Evolutionary conservation across 805 yeast genomes (phyloP).

Genomic region (Yarrowia sp.): DNA sequence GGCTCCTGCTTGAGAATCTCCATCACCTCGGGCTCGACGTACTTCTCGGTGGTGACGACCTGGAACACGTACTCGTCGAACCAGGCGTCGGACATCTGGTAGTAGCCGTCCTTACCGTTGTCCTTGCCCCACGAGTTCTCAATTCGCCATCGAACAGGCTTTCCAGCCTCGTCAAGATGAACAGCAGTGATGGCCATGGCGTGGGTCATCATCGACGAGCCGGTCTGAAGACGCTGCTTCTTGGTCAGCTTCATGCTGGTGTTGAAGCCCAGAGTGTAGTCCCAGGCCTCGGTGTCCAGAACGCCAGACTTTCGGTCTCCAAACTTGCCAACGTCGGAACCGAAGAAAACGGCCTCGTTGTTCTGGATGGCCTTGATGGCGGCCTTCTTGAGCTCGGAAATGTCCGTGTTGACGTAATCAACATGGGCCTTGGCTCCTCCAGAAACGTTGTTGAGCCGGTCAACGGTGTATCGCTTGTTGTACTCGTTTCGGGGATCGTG

Average conservation of each 20-base stretch:
- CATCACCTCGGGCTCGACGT: constrained; percentile 43
- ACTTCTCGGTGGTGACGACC: constrained; percentile 57
- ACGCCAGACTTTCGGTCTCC: constrained; percentile 61
- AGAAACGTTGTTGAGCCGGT: constrained; percentile 71
- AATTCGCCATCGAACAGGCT: constrained; percentile 66
- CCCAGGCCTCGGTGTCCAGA: constrained; percentile 69
- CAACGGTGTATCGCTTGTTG: constrained; percentile 62
- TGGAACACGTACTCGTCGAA: constrained; percentile 73
- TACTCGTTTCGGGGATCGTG: constrained; percentile 79
- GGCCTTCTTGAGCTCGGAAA: constrained; percentile 53
- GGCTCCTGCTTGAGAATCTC: constrained; percentile 46
- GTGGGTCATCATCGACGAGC: constrained; percentile 79
- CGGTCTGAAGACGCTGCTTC: constrained; percentile 65
- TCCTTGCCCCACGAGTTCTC: constrained; percentile 78
- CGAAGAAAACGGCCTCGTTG: constrained; percentile 81
- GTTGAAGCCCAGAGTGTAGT: constrained; percentile 48
- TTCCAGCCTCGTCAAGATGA: constrained; percentile 60
- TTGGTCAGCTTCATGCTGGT: constrained; percentile 49
- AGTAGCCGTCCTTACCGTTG: constrained; percentile 63
- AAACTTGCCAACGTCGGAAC: constrained; percentile 83
- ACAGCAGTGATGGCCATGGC: constrained; percentile 86
- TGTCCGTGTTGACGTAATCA: constrained; percentile 64
- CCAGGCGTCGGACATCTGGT: constrained; percentile 68
- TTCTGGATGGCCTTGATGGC: constrained; percentile 66
- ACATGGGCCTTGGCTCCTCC: constrained; percentile 49